Conservation (phyloP, 768 basidiomycete species). For the Mycena venus region DNA sequence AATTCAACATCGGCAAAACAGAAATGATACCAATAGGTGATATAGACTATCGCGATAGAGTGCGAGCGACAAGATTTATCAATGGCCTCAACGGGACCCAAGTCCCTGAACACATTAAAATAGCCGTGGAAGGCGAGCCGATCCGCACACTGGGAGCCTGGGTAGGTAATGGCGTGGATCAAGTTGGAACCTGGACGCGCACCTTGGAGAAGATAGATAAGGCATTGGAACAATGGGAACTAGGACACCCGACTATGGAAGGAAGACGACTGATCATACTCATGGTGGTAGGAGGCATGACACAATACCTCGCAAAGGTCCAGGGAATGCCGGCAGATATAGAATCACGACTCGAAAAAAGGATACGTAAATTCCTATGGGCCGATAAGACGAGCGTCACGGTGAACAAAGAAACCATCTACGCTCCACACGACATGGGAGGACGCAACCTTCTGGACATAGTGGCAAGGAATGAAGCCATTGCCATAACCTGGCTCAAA, state of each 20-base stretch:
- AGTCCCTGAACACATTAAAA: not conserved
- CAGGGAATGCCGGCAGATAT: constrained; percentile 38
- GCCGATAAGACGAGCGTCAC: not conserved
- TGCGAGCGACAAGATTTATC: not conserved
- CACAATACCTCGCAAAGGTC: constrained; percentile 25
- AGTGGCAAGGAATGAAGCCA: constrained; percentile 25
- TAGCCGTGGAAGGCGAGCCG: not conserved
- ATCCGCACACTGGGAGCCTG: not conserved
- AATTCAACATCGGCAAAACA: not conserved
- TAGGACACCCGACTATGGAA: constrained; percentile 26
- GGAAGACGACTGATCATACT: constrained; percentile 12
- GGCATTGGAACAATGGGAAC: not conserved
- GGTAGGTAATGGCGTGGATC: not conserved
- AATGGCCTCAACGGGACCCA: not conserved
- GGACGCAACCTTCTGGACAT: constrained; percentile 13
- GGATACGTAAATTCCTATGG: too few relatives aligned
- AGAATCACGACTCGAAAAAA: not conserved
- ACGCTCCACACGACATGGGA: constrained; percentile 7
- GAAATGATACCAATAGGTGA: not conserved
- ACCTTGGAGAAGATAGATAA: not conserved
- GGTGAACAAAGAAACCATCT: not conserved
- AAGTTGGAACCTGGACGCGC: not conserved
- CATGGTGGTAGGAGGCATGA: constrained; percentile 29
- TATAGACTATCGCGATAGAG: not conserved
- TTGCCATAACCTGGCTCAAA: too few relatives aligned